Evolutionary conservation across 1,284 basidiomycete species (phyloP).

Genomic region (Rhizoctonia solani): DNA sequence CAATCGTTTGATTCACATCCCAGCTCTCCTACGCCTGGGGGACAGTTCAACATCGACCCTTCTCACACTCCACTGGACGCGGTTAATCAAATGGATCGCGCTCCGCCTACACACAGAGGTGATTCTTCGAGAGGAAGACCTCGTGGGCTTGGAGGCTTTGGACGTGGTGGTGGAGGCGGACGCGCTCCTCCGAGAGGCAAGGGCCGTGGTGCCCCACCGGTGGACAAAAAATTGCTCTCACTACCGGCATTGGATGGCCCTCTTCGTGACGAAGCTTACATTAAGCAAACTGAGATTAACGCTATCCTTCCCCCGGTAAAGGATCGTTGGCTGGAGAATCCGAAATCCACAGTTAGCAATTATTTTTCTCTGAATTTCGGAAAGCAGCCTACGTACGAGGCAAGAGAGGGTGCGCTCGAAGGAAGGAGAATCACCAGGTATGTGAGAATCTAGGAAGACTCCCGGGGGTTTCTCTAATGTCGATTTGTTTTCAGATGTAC

Average conservation of each 20-base stretch:
- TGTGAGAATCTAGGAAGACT: not conserved
- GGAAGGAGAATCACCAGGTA: conserved; percentile 12
- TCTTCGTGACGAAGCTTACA: conserved; percentile 44
- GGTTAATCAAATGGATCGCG: not conserved
- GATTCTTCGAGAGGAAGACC: not conserved
- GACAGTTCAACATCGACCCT: not conserved
- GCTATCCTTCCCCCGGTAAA: conserved; percentile 36
- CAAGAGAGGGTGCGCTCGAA: conserved; percentile 8
- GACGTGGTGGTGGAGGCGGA: not conserved
- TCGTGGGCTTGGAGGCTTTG: conserved; percentile 2
- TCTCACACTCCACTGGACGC: not conserved
- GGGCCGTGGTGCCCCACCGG: not conserved
- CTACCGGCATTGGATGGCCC: conserved; percentile 40
- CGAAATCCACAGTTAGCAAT: conserved; percentile 30
- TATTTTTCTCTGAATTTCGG: conserved; percentile 12
- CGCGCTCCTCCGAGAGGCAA: conserved; percentile 4
- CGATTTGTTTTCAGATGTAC: conserved; percentile 5
- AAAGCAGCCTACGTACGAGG: conserved; percentile 20
- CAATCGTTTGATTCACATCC: conserved; percentile 39
- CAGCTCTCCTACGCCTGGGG: conserved; percentile 40
- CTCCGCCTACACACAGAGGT: conserved; percentile 40
- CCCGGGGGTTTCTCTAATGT: not conserved
- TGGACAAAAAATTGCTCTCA: conserved; percentile 12
- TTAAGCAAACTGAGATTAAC: conserved; percentile 42
- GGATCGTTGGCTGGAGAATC: conserved; percentile 18